These are phyloP conservation scores for Amaranthus palmeri DNA, from an alignment of 148 eudicot species.

Conservation along the genomic window DNA sequence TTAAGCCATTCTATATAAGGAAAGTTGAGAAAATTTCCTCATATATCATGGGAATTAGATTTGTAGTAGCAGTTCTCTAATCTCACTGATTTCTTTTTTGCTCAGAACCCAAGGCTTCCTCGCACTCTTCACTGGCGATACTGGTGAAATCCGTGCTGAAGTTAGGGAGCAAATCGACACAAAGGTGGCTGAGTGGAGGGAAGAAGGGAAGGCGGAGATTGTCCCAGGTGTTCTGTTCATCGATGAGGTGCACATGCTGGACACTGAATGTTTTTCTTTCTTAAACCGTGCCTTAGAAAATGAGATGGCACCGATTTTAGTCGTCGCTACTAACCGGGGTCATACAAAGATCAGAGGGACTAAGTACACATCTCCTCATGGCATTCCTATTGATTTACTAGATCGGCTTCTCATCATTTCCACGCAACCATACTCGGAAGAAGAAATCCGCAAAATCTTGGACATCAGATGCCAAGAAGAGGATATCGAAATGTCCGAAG, in stretches of 20 bases:
- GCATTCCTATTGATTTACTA: conserved; percentile 88
- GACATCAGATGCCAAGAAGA: conserved; percentile 91
- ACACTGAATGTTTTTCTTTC: conserved; percentile 92
- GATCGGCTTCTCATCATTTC: conserved; percentile 86
- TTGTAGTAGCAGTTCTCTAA: background rate
- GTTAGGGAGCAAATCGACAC: conserved; percentile 95
- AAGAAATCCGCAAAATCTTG: conserved; percentile 76
- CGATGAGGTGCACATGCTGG: conserved; percentile 98
- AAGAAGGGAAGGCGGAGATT: conserved; percentile 97
- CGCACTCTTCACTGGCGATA: conserved; percentile 91
- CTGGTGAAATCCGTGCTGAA: conserved; percentile 91
- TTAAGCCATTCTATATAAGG: no score
- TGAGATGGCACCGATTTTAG: conserved; percentile 93
- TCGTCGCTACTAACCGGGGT: conserved; percentile 91
- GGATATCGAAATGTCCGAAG: conserved; percentile 92
- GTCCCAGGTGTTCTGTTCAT: conserved; percentile 95
- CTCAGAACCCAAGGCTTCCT: conserved; percentile 91
- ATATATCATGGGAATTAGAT: background rate
- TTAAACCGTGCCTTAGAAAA: conserved; percentile 91
- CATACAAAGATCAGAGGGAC: conserved; percentile 90
- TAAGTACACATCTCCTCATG: conserved; percentile 88
- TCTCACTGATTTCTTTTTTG: background rate
- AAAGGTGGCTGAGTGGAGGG: conserved; percentile 95
- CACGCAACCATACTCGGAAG: conserved; percentile 82
- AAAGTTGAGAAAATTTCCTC: no score